These are phyloP conservation scores for Ramaria sp. DNA, from an alignment of 768 basidiomycete genomes.

Conservation along the genomic window DNA sequence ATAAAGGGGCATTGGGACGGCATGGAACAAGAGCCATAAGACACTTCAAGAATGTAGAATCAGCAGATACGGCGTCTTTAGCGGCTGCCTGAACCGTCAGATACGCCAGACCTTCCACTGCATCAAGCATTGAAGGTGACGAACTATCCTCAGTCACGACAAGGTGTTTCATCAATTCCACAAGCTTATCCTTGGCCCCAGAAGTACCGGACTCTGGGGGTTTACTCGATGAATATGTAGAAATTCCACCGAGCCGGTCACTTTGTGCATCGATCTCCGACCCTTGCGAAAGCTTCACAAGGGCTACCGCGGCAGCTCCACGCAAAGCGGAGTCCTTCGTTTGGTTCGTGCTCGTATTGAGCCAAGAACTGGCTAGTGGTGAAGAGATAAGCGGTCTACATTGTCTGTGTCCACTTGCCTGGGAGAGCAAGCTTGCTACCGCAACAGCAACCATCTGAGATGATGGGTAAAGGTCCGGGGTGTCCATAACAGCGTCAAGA, in stretches of 20 bases:
- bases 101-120: slow-evolving; percentile 81
- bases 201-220: neutral
- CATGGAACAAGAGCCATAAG: slow-evolving; percentile 49
- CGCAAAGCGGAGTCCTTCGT: slow-evolving; percentile 35
- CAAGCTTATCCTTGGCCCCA: slow-evolving; percentile 34
- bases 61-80: slow-evolving; percentile 50
- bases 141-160: slow-evolving; percentile 25
- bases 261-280: slow-evolving; percentile 29
- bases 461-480: slow-evolving; percentile 51
- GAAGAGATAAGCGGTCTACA: slow-evolving; percentile 53
- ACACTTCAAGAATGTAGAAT: slow-evolving; percentile 40
- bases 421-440: slow-evolving; percentile 64
- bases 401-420: slow-evolving; percentile 63
- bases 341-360: slow-evolving; percentile 45
- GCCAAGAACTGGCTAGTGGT: slow-evolving; percentile 47
- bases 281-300: slow-evolving; percentile 68
- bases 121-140: slow-evolving; percentile 39
- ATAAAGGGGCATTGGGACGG: slow-evolving; percentile 25
- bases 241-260: neutral
- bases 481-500: slow-evolving; percentile 54
- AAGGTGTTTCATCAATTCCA: slow-evolving; percentile 45
- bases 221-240: neutral
- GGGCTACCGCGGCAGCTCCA: slow-evolving; percentile 57
- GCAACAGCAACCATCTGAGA: slow-evolving; percentile 39
- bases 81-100: slow-evolving; percentile 52